These are phyloP conservation scores for Imleria badia DNA, from an alignment of 768 basidiomycete species.

Conservation along the genomic window DNA sequence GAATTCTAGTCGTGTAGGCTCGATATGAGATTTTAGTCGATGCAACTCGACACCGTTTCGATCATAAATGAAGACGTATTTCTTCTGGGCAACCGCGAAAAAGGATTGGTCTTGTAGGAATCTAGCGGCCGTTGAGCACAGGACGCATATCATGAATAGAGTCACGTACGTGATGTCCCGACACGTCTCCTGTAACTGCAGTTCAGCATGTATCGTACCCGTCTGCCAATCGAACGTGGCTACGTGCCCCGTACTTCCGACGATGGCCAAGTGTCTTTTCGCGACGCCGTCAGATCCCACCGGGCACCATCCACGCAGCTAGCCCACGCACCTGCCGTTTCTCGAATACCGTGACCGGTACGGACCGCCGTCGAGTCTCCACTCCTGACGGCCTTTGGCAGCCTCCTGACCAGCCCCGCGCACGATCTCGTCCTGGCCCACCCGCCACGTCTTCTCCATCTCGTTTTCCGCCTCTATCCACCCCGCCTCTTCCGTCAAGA, in stretches of 20 bases:
- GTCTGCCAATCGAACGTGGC: slow-evolving; percentile 94
- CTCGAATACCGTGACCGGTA: slow-evolving; percentile 84
- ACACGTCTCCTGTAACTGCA: slow-evolving; percentile 88
- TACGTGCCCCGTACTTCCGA: slow-evolving; percentile 79
- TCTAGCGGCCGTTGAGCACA: slow-evolving; percentile 36
- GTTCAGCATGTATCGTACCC: slow-evolving; percentile 80
- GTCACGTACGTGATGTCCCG: slow-evolving; percentile 82
- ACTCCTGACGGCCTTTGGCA: slow-evolving; percentile 70
- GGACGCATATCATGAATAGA: not conserved
- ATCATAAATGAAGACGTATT: slow-evolving; percentile 96
- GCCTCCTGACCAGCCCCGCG: slow-evolving; percentile 70
- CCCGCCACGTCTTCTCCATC: slow-evolving; percentile 89
- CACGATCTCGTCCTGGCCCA: slow-evolving; percentile 77
- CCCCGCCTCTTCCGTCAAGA: slow-evolving; percentile 70
- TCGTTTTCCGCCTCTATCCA: slow-evolving; percentile 72
- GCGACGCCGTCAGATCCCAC: not conserved
- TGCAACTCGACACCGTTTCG: slow-evolving; percentile 92
- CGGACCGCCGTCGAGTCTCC: slow-evolving; percentile 82
- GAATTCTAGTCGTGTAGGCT: slow-evolving; percentile 88
- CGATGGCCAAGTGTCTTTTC: slow-evolving; percentile 84
- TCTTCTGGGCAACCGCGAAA: slow-evolving; percentile 94
- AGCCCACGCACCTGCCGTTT: slow-evolving; percentile 74
- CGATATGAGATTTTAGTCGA: slow-evolving; percentile 77
- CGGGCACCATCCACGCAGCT: not conserved
- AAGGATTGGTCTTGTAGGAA: slow-evolving; percentile 92